phyloP scores from a whole-genome alignment of 345 rosid genomes.

The Syzygium aqueum region DNA sequence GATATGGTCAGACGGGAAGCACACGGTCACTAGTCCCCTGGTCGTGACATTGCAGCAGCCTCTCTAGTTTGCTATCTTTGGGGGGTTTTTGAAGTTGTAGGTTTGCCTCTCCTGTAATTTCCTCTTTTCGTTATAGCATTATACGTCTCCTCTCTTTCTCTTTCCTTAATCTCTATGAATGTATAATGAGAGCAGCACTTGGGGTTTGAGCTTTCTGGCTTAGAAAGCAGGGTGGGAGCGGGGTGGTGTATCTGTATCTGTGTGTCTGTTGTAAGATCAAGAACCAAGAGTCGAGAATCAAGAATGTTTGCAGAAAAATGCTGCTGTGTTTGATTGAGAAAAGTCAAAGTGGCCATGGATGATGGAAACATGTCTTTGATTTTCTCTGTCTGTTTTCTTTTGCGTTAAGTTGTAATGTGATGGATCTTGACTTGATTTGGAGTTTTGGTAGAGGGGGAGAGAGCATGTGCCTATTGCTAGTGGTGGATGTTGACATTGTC shows the following conservation, averaged over 20 bases:
- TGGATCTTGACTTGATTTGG: neutral
- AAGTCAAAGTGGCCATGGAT: neutral
- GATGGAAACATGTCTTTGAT: neutral
- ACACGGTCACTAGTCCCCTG: constrained; percentile 66
- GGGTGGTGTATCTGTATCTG: neutral
- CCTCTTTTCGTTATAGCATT: neutral
- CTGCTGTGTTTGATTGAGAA: neutral
- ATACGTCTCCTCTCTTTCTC: neutral
- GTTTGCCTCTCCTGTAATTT: neutral
- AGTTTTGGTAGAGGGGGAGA: neutral
- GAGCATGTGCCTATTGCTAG: neutral
- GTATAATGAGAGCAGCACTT: neutral
- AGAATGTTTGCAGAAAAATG: neutral
- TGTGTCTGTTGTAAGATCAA: neutral
- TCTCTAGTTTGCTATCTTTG: constrained; percentile 19
- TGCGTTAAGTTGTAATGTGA: neutral
- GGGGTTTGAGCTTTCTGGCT: constrained; percentile 2
- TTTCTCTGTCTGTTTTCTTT: neutral
- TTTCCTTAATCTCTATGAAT: neutral
- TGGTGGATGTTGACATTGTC: neutral
- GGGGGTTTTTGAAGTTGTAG: neutral
- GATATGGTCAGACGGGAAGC: constrained; percentile 83
- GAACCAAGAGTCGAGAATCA: neutral
- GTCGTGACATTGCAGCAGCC: constrained; percentile 93
- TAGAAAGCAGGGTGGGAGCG: constrained; percentile 1